Evolutionary conservation across 2,329 filamentous ascomycete genomes (phyloP).

Genomic region (Nannizziopsis arthrosporioides): DNA sequence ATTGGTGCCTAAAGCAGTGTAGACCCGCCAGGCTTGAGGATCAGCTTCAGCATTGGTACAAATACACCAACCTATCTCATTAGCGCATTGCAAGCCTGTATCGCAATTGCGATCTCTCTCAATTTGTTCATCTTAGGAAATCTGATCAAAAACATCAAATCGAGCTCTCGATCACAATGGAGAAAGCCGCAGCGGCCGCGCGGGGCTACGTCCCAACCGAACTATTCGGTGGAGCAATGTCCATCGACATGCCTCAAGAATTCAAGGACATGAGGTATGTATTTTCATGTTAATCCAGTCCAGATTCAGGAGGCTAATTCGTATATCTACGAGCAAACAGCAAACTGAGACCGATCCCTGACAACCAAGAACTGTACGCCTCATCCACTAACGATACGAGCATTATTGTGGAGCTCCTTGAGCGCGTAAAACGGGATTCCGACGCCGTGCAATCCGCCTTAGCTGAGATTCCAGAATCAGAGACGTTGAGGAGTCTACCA

Average conservation of each 20-base stretch:
- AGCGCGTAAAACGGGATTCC: constrained; percentile 50
- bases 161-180: constrained; percentile 4
- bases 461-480: constrained; percentile 19
- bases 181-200: neutral
- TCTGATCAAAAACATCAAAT: no score
- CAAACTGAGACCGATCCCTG: constrained; percentile 17
- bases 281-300: neutral
- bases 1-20: no score
- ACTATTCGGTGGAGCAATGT: constrained; percentile 21
- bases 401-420: constrained; percentile 80
- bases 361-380: constrained; percentile 82
- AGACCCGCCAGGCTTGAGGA: no score
- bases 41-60: no score
- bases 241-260: constrained; percentile 15
- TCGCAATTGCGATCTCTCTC: no score
- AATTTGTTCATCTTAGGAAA: no score
- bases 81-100: no score
- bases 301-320: neutral
- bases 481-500: constrained; percentile 38
- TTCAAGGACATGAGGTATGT: constrained; percentile 20
- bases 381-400: constrained; percentile 71
- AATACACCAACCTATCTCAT: no score
- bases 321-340: constrained; percentile 7
- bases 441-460: neutral
- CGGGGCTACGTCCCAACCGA: constrained; percentile 9